Conservation (phyloP, 2,329 filamentous ascomycete genomes). For the Elsinoe batatas region DNA sequence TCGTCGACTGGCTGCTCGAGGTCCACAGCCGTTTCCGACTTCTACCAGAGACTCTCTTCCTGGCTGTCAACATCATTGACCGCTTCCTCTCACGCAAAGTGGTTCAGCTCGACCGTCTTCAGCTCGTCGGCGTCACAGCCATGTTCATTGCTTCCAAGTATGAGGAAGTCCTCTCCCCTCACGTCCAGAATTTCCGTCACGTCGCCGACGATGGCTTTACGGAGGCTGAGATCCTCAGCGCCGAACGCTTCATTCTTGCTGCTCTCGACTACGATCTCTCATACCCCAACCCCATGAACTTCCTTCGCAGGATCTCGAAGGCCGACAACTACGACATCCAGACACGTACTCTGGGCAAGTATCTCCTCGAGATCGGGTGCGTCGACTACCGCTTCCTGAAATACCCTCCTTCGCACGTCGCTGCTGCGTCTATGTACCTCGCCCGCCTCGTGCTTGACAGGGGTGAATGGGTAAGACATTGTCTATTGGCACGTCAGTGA, state of each 20-base stretch:
- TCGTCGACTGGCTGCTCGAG: slow-evolving; percentile 97
- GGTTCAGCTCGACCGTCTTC: slow-evolving; percentile 88
- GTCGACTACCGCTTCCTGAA: slow-evolving; percentile 89
- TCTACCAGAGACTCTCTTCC: slow-evolving; percentile 89
- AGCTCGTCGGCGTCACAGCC: slow-evolving; percentile 92
- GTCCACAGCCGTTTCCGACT: slow-evolving; percentile 96
- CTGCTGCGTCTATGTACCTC: slow-evolving; percentile 90
- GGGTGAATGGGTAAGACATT: slow-evolving; percentile 72
- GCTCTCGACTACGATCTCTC: slow-evolving; percentile 94
- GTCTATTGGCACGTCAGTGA: not conserved
- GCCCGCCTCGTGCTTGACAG: slow-evolving; percentile 82
- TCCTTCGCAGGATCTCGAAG: slow-evolving; percentile 95
- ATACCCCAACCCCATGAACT: slow-evolving; percentile 99
- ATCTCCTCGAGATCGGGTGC: slow-evolving; percentile 92
- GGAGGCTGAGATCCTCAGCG: slow-evolving; percentile 88
- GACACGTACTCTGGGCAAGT: slow-evolving; percentile 93
- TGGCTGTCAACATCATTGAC: slow-evolving; percentile 96
- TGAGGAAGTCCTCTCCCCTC: slow-evolving; percentile 92
- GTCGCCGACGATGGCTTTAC: slow-evolving; percentile 95
- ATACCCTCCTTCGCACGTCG: slow-evolving; percentile 80
- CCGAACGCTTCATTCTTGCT: slow-evolving; percentile 87
- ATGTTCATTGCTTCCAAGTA: slow-evolving; percentile 99
- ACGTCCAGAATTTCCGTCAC: slow-evolving; percentile 93
- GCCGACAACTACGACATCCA: slow-evolving; percentile 99
- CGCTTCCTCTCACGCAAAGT: slow-evolving; percentile 93